Evolutionary conservation across 2,329 filamentous ascomycete genomes (phyloP), one percentile per base, ranked within the genome.

Genomic region (Hypoxylon sp.): DNA sequence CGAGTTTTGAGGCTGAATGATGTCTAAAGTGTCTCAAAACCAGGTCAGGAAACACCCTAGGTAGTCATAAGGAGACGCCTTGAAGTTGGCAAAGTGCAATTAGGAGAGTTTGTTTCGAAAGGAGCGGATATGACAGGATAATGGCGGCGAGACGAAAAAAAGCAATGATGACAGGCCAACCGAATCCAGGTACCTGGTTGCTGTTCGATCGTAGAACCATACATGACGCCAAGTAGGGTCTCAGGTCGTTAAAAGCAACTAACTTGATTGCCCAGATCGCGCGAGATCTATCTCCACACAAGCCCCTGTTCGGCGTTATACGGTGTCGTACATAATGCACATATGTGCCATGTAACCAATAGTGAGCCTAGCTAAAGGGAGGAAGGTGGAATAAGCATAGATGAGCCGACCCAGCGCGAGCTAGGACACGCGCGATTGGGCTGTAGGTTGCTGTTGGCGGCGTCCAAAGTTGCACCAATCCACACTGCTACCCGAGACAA

Each of bases 401-500:
- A 65, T 56, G 60, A 54, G 52, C 55, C 58, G 60, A 58, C 63
- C 51, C 50, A 59, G 57, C 23, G 61, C 43, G 27, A 69, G 63
- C 45, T 57, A 37, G 53, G 62, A 58, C 57, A 63, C 63, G 63
- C 63, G 54, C 63, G 56, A 74, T 73, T 74, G 71, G 71, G 54
- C 55, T 60, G 43, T 56, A 41, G 39, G 53, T 39, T 50, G 51
- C 65, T 68, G 54, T 51, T 60, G 63, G 61, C 54, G 30, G 63
- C 61, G 61, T 71, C 64, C 64, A 62, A 58, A 67, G 58, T 70
- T 65, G 58, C 71, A 60, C 69, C 71, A 70, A 63, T 61, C 58
- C 64, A 63, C 63, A 67, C 68, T 65, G 41, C 66, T 69, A 70
- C 63, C 68, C 68, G 68, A 70, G 68, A 70, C 68, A 70, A 68